Conservation (phyloP, 805 yeast genomes). For the Candida glaebosa region DNA sequence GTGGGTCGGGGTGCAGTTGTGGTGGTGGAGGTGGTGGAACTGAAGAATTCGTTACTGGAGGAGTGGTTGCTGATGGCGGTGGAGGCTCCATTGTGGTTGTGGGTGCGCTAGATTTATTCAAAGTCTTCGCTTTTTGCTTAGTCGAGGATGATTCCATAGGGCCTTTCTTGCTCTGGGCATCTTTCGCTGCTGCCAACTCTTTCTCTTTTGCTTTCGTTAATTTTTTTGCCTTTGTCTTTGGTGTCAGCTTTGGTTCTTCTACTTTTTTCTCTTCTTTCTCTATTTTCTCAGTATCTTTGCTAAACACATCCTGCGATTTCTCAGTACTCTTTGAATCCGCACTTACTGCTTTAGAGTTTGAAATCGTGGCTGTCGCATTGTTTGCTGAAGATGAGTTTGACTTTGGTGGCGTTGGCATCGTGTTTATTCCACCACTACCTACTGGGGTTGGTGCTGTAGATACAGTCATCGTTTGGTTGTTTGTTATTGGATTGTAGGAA, state of each 20-base stretch:
- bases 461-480: not conserved
- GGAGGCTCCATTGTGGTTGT: slow-evolving; percentile 20
- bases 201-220: not conserved
- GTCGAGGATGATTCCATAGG: slow-evolving; percentile 10
- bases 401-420: not conserved
- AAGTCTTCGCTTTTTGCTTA: not conserved
- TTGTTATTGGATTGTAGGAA: not conserved
- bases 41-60: slow-evolving; percentile 1
- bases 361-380: not conserved
- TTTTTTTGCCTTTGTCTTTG: not conserved
- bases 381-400: not conserved
- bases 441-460: not conserved
- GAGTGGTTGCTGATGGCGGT: slow-evolving; percentile 4
- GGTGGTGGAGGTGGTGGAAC: slow-evolving; percentile 7
- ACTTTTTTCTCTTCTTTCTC: slow-evolving; percentile 25
- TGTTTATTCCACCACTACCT: not conserved
- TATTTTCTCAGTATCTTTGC: slow-evolving; percentile 5
- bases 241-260: slow-evolving; percentile 10
- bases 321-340: not conserved
- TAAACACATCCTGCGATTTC: slow-evolving; percentile 6
- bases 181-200: not conserved
- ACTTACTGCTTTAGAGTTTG: not conserved
- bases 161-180: slow-evolving; percentile 1
- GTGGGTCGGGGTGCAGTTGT: slow-evolving; percentile 22
- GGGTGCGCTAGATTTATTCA: slow-evolving; percentile 6